Evolutionary conservation across 768 basidiomycete genomes (phyloP).

Genomic region (Tricholoma hemisulphureum): DNA sequence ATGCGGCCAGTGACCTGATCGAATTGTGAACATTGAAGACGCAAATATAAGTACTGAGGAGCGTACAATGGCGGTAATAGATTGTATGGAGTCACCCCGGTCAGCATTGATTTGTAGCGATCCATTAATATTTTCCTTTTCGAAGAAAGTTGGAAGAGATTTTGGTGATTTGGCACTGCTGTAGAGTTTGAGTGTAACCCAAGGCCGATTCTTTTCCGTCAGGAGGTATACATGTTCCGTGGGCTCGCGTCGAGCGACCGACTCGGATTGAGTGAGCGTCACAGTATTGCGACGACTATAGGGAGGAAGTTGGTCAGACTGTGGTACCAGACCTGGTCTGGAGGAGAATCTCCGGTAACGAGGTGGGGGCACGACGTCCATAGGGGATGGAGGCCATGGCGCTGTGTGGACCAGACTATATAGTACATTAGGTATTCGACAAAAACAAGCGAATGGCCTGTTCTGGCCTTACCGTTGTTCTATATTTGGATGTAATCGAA

Average conservation of each 20-base stretch:
- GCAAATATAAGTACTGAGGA: background rate
- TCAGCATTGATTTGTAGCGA: constrained; percentile 46
- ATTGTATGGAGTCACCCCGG: constrained; percentile 52
- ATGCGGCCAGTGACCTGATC: constrained; percentile 49
- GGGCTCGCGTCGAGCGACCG: constrained; percentile 41
- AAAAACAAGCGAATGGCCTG: constrained; percentile 32
- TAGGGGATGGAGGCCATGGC: constrained; percentile 20
- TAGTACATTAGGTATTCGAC: constrained; percentile 12
- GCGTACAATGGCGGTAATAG: constrained; percentile 43
- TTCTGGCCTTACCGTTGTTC: constrained; percentile 22
- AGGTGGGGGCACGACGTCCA: constrained; percentile 50
- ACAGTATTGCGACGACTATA: constrained; percentile 51
- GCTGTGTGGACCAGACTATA: constrained; percentile 13
- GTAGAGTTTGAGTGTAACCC: constrained; percentile 44
- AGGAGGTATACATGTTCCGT: constrained; percentile 48
- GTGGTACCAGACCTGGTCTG: constrained; percentile 52
- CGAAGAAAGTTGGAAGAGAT: constrained; percentile 51
- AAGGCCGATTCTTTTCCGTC: constrained; percentile 41
- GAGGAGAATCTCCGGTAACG: constrained; percentile 49
- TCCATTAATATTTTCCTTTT: constrained; percentile 53
- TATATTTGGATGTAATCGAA: constrained; percentile 13
- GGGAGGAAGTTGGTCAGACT: constrained; percentile 46
- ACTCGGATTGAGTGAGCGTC: constrained; percentile 40
- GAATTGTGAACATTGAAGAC: background rate
- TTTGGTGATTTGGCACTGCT: constrained; percentile 54